Percentiles rank a stretch among this genome's conserved stretches.
Conservation (phyloP, 768 basidiomycete species). For the Rhodocollybia butyracea region DNA sequence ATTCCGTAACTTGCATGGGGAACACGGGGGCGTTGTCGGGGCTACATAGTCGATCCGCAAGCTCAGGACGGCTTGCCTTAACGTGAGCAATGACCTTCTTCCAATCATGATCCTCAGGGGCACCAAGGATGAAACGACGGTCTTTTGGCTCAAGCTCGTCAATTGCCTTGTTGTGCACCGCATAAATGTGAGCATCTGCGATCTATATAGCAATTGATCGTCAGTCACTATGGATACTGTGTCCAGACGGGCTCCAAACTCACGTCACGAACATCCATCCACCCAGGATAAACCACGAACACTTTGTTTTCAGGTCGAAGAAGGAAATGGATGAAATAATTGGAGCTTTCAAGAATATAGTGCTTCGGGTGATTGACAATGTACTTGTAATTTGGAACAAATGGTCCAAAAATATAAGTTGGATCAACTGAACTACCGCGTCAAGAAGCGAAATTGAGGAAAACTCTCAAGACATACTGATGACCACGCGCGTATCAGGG, state of each 20-base stretch:
- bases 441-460: not conserved
- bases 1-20: not conserved
- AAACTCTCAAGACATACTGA: constrained; percentile 8
- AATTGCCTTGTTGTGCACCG: constrained; percentile 5
- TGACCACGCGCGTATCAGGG: constrained; percentile 5
- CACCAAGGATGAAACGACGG: not conserved
- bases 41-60: constrained; percentile 5
- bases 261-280: constrained; percentile 8
- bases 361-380: constrained; percentile 3
- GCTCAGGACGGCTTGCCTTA: constrained; percentile 2
- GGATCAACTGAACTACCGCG: not conserved
- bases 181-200: constrained; percentile 6
- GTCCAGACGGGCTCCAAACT: too few relatives aligned
- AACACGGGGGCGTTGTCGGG: not conserved
- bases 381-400: constrained; percentile 7
- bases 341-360: constrained; percentile 5
- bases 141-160: not conserved
- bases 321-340: constrained; percentile 3
- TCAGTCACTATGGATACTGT: too few relatives aligned
- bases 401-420: constrained; percentile 6
- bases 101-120: constrained; percentile 7
- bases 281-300: constrained; percentile 2
- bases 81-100: constrained; percentile 4
- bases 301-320: constrained; percentile 4
- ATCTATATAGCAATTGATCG: too few relatives aligned